Evolutionary conservation across 2,329 filamentous ascomycete species (phyloP).

Genomic region (Dactylonectria estremocensis): DNA sequence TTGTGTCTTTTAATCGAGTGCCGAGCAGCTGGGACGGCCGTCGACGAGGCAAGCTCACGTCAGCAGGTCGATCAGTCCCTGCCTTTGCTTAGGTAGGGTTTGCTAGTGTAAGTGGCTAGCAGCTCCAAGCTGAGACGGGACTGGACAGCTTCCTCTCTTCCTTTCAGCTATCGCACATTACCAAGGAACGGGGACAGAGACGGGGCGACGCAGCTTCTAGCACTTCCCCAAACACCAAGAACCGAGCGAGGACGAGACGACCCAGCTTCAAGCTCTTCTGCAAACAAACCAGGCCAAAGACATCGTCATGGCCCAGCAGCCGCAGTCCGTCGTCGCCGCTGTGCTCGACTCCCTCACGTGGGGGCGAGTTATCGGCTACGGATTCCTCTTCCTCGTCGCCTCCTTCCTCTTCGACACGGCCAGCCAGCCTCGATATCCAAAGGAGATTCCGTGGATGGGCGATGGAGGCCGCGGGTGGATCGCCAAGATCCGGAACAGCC

Average conservation of each 20-base stretch:
- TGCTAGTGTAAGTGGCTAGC: not conserved
- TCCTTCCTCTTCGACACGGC: slow-evolving; percentile 59
- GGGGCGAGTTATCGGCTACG: slow-evolving; percentile 47
- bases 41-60: not conserved
- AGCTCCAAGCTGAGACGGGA: too few relatives aligned
- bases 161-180: not conserved
- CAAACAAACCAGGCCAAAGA: not conserved
- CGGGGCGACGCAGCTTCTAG: not conserved
- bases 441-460: slow-evolving; percentile 59
- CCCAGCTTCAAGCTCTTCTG: too few relatives aligned
- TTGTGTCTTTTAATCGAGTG: not conserved
- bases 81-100: not conserved
- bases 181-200: too few relatives aligned
- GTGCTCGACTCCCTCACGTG: slow-evolving; percentile 51
- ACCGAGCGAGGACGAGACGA: too few relatives aligned
- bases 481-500: slow-evolving; percentile 57
- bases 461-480: slow-evolving; percentile 52
- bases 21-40: not conserved
- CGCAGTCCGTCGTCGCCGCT: slow-evolving; percentile 25
- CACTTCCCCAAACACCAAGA: not conserved
- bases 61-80: not conserved
- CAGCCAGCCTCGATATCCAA: slow-evolving; percentile 57
- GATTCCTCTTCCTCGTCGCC: slow-evolving; percentile 52
- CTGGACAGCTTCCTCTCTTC: too few relatives aligned
- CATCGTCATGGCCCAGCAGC: slow-evolving; percentile 22